phyloP scores from a whole-genome alignment of 768 basidiomycete genomes.

The Boletus subparvulus region DNA sequence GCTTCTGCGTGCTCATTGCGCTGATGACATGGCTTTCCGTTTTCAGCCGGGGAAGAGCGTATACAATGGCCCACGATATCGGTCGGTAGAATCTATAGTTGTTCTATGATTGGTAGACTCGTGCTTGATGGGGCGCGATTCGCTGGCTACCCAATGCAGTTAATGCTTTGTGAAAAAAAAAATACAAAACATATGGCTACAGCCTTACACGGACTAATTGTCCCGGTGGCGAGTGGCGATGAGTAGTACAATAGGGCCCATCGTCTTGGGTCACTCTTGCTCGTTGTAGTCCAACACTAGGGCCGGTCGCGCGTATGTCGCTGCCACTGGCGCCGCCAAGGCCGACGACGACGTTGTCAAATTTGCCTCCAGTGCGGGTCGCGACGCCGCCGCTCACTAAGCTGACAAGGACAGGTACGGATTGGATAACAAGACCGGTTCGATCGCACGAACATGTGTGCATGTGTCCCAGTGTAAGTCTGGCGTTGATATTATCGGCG shows the following conservation, averaged over 20 bases:
- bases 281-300: conserved; percentile 1
- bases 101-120: conserved; percentile 46
- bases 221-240: conserved; percentile 35
- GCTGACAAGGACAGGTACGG: conserved; percentile 12
- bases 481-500: conserved; percentile 18
- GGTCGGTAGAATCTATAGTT: conserved; percentile 53
- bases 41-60: conserved; percentile 79
- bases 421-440: conserved; percentile 3
- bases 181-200: conserved; percentile 4
- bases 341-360: conserved; percentile 6
- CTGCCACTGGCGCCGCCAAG: conserved; percentile 9
- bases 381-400: conserved; percentile 19
- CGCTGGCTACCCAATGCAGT: conserved; percentile 8
- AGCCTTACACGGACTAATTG: conserved; percentile 18
- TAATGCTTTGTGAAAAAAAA: conserved; percentile 4
- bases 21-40: neutral
- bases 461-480: neutral
- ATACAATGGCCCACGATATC: conserved; percentile 79
- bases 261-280: conserved; percentile 10
- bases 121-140: conserved; percentile 3
- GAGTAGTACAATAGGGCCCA: conserved; percentile 28
- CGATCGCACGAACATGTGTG: conserved; percentile 1
- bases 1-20: neutral
- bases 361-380: conserved; percentile 9
- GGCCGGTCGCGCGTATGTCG: conserved; percentile 19